Base-by-base conservation (phyloP, 768 basidiomycete species). In the Suillus subaureus region DNA sequence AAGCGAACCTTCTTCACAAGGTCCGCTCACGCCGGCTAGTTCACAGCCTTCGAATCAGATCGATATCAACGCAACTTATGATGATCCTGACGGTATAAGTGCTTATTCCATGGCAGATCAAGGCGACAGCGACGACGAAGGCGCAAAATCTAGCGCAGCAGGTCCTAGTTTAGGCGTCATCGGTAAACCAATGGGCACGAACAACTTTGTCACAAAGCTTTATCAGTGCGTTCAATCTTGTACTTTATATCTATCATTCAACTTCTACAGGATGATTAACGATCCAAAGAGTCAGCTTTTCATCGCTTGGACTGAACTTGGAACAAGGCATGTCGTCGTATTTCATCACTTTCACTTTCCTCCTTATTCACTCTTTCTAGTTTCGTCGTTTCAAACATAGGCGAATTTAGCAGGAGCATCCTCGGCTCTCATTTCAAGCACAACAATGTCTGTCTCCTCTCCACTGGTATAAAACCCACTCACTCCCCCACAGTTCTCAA, bases 361-460 rank as follows among this genome's bases (percentile, higher is more conserved):
- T 4, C 43, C 43, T n/a, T 52, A 33, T 54, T 54, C 52, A 12
- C 9, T 11, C 18, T 18, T 11, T 16, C 35, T 49, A 85, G 90
- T 56, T 94, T 95, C 70, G 91, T 94, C 55, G 93, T 95, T 42
- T 90, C 89, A 51, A 93, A 93, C 66, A 91, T 92, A 57, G 90
- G 90, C 75, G 91, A 93, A 74, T 94, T 95, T 75, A 93, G 91
- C 70, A 82, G 91, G 66, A 91, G 87, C 72, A 93, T 94, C 70
- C 82, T 95, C 37, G 92, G 92, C 4, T 87, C 89, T 3, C 93
- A 95, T 74, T 95, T 94, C 79, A 94, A 94, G 77, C 93, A 95
- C 79, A 94, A 93, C 76, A 94, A 94, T 74, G 92, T 92, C 67
- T 64, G 90, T 79, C 26, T 64, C 28, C 64, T 55, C 12, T 43